Evolutionary conservation across 176 grass and related monocot genomes (phyloP).

Genomic region (Themeda triandra): DNA sequence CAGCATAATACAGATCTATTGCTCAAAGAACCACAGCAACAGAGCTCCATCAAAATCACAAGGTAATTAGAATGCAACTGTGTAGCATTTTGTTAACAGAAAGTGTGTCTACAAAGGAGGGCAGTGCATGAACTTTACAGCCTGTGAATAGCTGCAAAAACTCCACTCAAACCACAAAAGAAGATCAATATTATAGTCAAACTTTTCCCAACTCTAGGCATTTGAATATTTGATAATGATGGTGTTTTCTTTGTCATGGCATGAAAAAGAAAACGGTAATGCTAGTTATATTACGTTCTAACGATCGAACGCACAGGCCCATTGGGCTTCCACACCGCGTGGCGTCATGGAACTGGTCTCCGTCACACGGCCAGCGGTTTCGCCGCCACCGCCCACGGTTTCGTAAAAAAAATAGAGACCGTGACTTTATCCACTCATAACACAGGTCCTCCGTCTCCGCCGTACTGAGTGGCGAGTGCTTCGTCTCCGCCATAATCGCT

Average conservation of each 20-base stretch:
- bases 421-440: too few relatives aligned
- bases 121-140: neutral
- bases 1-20: conserved; percentile 1
- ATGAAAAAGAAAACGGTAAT: neutral
- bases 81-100: conserved; percentile 4
- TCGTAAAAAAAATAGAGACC: too few relatives aligned
- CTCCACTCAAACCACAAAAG: conserved; percentile 4
- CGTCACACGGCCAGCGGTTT: too few relatives aligned
- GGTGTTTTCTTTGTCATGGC: neutral
- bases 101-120: neutral
- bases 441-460: too few relatives aligned
- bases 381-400: too few relatives aligned
- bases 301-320: too few relatives aligned
- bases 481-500: too few relatives aligned
- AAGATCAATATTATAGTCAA: neutral
- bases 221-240: neutral
- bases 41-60: neutral
- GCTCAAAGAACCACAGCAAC: neutral
- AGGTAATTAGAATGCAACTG: neutral
- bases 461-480: too few relatives aligned
- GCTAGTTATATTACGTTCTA: too few relatives aligned
- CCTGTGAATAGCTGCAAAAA: conserved; percentile 9
- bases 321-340: too few relatives aligned
- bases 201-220: neutral
- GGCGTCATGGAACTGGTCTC: too few relatives aligned